phyloP scores from a whole-genome alignment of 2,329 filamentous ascomycete species.

The Bipolaris zeicola region DNA sequence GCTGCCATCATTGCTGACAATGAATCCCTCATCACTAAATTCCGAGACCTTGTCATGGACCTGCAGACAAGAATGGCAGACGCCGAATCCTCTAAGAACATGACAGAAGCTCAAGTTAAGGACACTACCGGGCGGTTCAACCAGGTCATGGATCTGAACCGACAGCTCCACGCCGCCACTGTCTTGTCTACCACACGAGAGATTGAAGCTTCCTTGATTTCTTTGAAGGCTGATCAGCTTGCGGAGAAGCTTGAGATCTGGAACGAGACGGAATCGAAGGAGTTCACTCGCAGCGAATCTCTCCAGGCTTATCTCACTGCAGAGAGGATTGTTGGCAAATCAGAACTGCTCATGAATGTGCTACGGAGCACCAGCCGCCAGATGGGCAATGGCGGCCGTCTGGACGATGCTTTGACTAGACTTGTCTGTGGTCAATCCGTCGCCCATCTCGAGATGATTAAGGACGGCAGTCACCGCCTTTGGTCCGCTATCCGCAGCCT shows the following conservation, averaged over 20 bases:
- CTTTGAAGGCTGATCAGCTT: slow-evolving; percentile 87
- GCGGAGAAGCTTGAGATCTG: slow-evolving; percentile 81
- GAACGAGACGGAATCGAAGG: slow-evolving; percentile 62
- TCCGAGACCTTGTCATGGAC: slow-evolving; percentile 85
- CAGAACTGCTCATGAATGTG: slow-evolving; percentile 44
- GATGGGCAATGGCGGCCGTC: slow-evolving; percentile 68
- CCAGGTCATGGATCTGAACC: slow-evolving; percentile 95
- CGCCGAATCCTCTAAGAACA: slow-evolving; percentile 87
- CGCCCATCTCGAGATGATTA: slow-evolving; percentile 84
- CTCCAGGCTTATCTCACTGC: slow-evolving; percentile 88
- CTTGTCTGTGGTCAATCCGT: slow-evolving; percentile 69
- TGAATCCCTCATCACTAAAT: slow-evolving; percentile 86
- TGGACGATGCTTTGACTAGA: slow-evolving; percentile 79
- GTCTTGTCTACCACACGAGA: slow-evolving; percentile 92
- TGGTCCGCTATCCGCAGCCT: slow-evolving; percentile 79
- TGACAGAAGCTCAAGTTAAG: slow-evolving; percentile 90
- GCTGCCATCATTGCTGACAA: slow-evolving; percentile 82
- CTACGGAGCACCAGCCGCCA: slow-evolving; percentile 55
- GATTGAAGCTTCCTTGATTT: slow-evolving; percentile 86
- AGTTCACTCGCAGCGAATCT: slow-evolving; percentile 72
- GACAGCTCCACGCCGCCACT: slow-evolving; percentile 88
- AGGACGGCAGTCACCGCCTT: slow-evolving; percentile 82
- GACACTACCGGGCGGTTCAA: slow-evolving; percentile 86
- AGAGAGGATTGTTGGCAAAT: slow-evolving; percentile 87
- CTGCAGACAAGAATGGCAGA: slow-evolving; percentile 88